A percentile compares a stretch with the other conserved stretches of the same genome.
Evolutionary conservation across 2,329 filamentous ascomycete genomes (phyloP).

Genomic region (Aspergillus hortae): DNA sequence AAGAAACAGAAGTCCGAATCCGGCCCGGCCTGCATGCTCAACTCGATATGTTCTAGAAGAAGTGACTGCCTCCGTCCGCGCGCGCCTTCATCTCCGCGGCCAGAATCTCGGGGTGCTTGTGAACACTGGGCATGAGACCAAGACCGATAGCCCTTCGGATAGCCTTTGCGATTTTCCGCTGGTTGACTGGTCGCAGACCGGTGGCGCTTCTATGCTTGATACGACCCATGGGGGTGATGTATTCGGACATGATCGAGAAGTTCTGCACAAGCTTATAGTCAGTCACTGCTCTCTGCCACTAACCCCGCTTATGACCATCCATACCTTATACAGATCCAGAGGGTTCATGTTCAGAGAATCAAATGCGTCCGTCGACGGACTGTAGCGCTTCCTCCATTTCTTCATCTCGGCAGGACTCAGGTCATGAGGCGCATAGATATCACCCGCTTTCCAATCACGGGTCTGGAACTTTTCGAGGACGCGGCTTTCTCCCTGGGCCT

Average conservation of each 20-base stretch:
- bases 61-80: slow-evolving; percentile 19
- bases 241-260: slow-evolving; percentile 86
- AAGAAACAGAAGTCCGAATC: neutral
- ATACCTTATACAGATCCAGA: slow-evolving; percentile 79
- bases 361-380: slow-evolving; percentile 65
- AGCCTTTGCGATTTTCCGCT: slow-evolving; percentile 89
- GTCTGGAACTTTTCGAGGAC: slow-evolving; percentile 44
- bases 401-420: slow-evolving; percentile 71
- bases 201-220: slow-evolving; percentile 76
- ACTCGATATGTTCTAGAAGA: slow-evolving; percentile 9
- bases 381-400: slow-evolving; percentile 67
- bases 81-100: slow-evolving; percentile 34
- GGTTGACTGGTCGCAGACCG: slow-evolving; percentile 81
- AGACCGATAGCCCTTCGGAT: slow-evolving; percentile 84
- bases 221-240: slow-evolving; percentile 76
- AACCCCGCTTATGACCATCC: slow-evolving; percentile 20
- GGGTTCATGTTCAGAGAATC: slow-evolving; percentile 78
- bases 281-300: neutral
- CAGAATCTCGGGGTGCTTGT: slow-evolving; percentile 81
- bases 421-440: slow-evolving; percentile 89
- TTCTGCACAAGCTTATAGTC: slow-evolving; percentile 57
- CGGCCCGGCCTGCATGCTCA: neutral
- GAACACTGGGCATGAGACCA: slow-evolving; percentile 86
- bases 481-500: slow-evolving; percentile 33
- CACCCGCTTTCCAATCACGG: slow-evolving; percentile 71